phyloP scores from a whole-genome alignment of 805 yeast genomes.

The Crinitomyces ghanaensis region DNA sequence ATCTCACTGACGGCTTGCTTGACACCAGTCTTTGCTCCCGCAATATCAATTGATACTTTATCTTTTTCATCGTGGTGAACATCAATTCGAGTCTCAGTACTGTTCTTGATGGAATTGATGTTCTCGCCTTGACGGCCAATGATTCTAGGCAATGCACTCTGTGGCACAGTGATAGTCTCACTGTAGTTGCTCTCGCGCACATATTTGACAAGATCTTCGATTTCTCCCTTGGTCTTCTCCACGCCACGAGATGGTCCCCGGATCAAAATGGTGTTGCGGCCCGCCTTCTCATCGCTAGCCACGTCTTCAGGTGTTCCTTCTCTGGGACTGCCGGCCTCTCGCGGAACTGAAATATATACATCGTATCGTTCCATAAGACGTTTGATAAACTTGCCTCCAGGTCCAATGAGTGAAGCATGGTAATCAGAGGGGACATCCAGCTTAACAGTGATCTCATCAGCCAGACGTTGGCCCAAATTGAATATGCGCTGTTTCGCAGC shows the following conservation, averaged over 20 bases:
- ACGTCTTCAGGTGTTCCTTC: too few species aligned
- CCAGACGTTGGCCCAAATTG: constrained; percentile 58
- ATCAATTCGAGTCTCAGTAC: constrained; percentile 37
- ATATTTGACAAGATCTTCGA: constrained; percentile 70
- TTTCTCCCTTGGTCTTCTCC: constrained; percentile 68
- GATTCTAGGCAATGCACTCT: constrained; percentile 65
- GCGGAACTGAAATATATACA: constrained; percentile 71
- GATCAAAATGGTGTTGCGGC: too few species aligned
- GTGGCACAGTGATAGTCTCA: constrained; percentile 54
- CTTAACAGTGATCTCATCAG: constrained; percentile 63
- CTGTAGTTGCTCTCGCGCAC: constrained; percentile 78
- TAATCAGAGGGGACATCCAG: constrained; percentile 62
- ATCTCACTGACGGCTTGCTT: constrained; percentile 59
- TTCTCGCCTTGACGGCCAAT: constrained; percentile 85
- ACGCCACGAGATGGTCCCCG: constrained; percentile 91
- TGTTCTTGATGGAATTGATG: constrained; percentile 68
- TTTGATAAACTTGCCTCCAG: constrained; percentile 66
- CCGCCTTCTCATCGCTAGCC: too few species aligned
- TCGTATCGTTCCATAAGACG: constrained; percentile 81
- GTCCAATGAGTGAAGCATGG: constrained; percentile 77
- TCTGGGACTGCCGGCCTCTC: constrained; percentile 14
- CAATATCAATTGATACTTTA: constrained; percentile 56
- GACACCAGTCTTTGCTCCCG: constrained; percentile 70
- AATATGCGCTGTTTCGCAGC: constrained; percentile 52
- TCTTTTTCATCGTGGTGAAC: constrained; percentile 41